Evolutionary conservation across 352 stramenopile genomes (phyloP), one percentile per base, ranked within the genome.

Genomic region (Plasmopara muralis): DNA sequence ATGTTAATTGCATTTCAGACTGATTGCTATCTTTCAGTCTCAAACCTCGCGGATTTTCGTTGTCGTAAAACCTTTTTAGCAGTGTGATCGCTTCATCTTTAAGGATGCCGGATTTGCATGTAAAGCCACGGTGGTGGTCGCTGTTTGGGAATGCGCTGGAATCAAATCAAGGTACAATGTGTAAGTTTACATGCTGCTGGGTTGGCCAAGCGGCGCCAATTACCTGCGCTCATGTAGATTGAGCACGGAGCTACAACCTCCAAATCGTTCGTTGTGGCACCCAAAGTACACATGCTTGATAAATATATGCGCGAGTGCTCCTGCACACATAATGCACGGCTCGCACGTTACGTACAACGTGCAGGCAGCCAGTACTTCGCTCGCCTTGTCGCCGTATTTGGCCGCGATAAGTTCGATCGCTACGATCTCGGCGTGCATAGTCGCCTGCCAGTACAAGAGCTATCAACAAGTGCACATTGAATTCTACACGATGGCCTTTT

Each of bases 251-350:
- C 90, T 82, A 65, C 85, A 96, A 30, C 91, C 91, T 46, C 91
- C 91, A 64, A 97, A 97, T 47, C 84, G 85, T 50, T 97, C 86
- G 53, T 97, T 97, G 53, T 87, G 74, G 60, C 86, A 96, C 14
- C 90, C 90, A 72, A 96, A 97, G 34, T 87, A 82, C 43, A 95
- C 88, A 6, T 54, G 58, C 38, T 72, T 54, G 41, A 97, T 86
- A 39, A 57, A 72, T 10, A 96, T 62, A 43, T 87, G 71, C 12
- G 75, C 71, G 14, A 97, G 65, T n/a, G 89, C 90, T 28, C 71
- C 74, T 3, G 91, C 89, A 43, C 91, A 97, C 91, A 97, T 97
- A 55, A 97, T 97, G 62, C 91, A 97, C 5, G 91, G 91, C 68
- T 97, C 91, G 34, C 87, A 95, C 8, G 91, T 97, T 38, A 97